Base-by-base conservation (phyloP, 2,329 filamentous ascomycete genomes). In the Ophiostoma sp. region DNA sequence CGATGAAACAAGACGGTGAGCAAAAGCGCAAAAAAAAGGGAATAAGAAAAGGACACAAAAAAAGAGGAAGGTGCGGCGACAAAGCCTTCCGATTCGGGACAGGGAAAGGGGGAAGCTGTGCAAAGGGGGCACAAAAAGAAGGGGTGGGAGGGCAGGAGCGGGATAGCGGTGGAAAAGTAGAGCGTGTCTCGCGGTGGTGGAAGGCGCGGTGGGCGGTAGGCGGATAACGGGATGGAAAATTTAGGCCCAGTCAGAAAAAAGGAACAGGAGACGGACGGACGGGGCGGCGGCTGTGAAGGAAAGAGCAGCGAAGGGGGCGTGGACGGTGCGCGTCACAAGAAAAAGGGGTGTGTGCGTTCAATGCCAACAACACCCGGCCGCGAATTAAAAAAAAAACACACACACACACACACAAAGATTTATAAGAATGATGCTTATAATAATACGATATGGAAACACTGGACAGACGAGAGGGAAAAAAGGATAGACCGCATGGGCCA, bases 211-310 rank as follows among this genome's bases (percentile, higher is more conserved):
- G 70, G 74, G 72, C 74, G 75, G 75, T 75, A 74, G 74, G 74
- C 74, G 73, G 76, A 76, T 73, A 72, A 76, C 76, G 76, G 76
- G 75, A 74, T 73, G 70, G 57, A 71, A 73, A 72, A 75, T 73
- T 59, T 70, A 64, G 22, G 69, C 61, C 70, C 55, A 42, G 64
- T 61, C 66, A 50, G 59, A 74, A 61, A 36, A 39, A 64, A 36
- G 39, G 68, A 72, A 45, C 28, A 52, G 63, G 55, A 69, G 70
- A 69, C 72, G 74, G 74, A 71, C 72, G 72, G 73, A 71, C 73
- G 69, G 72, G 71, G 73, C 74, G 75, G 74, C 75, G 74, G 74
- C 31, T 69, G 63, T 19, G 25, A 48, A 72, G 22, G 45, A 28
- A 45, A 52, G 50, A 28, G 48, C 50, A 68, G 57, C 42, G 36